Evolutionary conservation across 176 grass and related monocot genomes (phyloP), one percentile per base, ranked within the genome.

Genomic region (Dendrocalamus sinicus): DNA sequence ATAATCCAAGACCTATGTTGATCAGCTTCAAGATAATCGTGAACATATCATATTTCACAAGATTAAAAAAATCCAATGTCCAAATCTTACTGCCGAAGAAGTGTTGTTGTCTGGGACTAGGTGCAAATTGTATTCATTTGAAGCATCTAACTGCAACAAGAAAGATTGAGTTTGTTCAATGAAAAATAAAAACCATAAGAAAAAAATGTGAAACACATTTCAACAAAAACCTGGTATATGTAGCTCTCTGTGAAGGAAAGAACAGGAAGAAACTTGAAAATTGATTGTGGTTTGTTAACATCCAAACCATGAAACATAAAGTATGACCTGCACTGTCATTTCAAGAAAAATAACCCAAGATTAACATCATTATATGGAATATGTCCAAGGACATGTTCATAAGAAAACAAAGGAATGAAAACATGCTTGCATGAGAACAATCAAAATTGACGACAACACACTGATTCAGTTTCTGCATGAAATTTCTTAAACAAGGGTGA

Each of bases 241-340:
- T 95, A 98, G 90, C 91, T 95, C 71, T 98, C 96, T 5, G 93
- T 94, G 87, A 98, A 92, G 67, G 80, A 95, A 85, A 98, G 96
- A 75, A 95, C 6, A 85, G 93, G 96, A 78, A 95, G 90, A 84
- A 88, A 94, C 78, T 95, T 94, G 89, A 98, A 98, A 77, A 95
- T 89, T 11, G 69, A 73, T 41, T 95, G 78, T 75, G 88, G 90
- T 53, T 66, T 78, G 78, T 82, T 92, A 78, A 68, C 86, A 44
- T 95, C 91, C 84, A 95, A 81, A 72, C 70, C 93, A 89, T 95
- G 93, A 91, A 95, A 98, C 92, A 98, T 98, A 48, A 98, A 93
- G 75, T 98, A 98, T 15, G 93, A 95, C 46, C 94, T 94, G 51
- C 88, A 94, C 94, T 94, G 88, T 90, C 71, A 85, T 83, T 88